Base-by-base conservation (phyloP, 1,284 basidiomycete genomes). In the Microbotryum silenes-acaulis region DNA sequence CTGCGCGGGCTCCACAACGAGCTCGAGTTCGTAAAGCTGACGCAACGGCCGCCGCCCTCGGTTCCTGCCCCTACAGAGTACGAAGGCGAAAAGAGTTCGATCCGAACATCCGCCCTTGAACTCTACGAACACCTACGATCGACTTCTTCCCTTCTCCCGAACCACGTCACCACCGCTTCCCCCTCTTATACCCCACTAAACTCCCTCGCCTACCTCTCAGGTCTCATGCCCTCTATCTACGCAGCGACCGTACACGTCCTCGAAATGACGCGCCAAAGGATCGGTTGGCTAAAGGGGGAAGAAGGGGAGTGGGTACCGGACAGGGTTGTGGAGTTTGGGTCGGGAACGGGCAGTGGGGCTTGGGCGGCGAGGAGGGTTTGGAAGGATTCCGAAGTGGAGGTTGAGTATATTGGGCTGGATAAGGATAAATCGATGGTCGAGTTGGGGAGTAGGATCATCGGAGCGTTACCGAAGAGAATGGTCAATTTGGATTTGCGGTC, bases 161-260 rank as follows among this genome's bases (percentile, higher is more conserved):
- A 27, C 48, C 45, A 49, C 59, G 64, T 21, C 60, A 53, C 29
- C 61, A 42, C 54, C 57, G 52, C 21, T 59, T 56, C 64, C 45
- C 42, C 59, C 16, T 62, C 59, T 51, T 65, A 67, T 62, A 58
- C 53, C 52, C n/a, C 23, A 20, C 52, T 59, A 74, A 37, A 57
- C 57, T 60, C 57, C 63, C 61, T 80, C 20, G 78, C 78, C 1
- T 77, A 75, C 57, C 75, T 76, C 14, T 74, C 78, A 0, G 75
- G 77, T 0, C 74, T 77, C 56, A 72, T 80, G 48, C 79, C 79
- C 7, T 74, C 74, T 7, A 73, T 79, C 62, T 80, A 77, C 62
- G 75, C 76, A 2, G 77, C 76, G 1, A 75, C 77, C 6, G 65
- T 72, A 25, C 76, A 75, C 56, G 77, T 79, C 2, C 60, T 80